Evolutionary conservation across 768 basidiomycete genomes (phyloP), one percentile per base, ranked within the genome.

Genomic region (Sistotremastrum niveocremeum): DNA sequence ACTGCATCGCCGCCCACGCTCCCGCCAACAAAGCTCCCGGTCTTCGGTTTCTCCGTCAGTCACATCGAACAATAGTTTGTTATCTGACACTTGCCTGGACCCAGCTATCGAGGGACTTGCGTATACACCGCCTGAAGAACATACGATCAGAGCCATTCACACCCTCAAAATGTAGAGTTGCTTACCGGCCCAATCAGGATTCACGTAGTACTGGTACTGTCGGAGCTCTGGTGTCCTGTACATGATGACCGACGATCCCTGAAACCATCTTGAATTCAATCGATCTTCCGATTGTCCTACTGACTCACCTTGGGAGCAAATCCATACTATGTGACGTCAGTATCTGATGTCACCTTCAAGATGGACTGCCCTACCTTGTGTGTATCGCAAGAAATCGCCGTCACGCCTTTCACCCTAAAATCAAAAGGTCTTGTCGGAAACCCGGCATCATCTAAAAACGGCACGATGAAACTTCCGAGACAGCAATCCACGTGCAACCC

Each of bases 401-500:
- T 97, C 28, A 99, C 94, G 3, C 94, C 94, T 3, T 74, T 70
- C 2, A 97, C 81, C 20, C 79, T 67, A 62, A 99, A 99, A 63
- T 98, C 94, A 57, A 97, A 98, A 0, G 77, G 81, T 35, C 70
- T 62, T 28, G 84, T 65, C 0, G 84, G 67, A 45, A 85, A 74
- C 3, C 85, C 86, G 9, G 83, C 75, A 51, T 75, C 65, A 55
- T 89, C 84, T 41, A 99, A 71, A 72, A 87, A 99, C 0, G 94
- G 91, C 49, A 97, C 74, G 52, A 97, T 83, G 64, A 98, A 95
- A 42, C 83, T 84, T 2, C 91, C 93, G 7, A 97, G 69, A 60
- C 93, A 97, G 59, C 90, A 93, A 55, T 95, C 93, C 48, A 97
- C 91, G 58, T 95, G 94, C 29, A 97, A 63, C 5, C 91, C 90